Evolutionary conservation across 306 rosid species (phyloP).

Genomic region (Rosa rugosa): DNA sequence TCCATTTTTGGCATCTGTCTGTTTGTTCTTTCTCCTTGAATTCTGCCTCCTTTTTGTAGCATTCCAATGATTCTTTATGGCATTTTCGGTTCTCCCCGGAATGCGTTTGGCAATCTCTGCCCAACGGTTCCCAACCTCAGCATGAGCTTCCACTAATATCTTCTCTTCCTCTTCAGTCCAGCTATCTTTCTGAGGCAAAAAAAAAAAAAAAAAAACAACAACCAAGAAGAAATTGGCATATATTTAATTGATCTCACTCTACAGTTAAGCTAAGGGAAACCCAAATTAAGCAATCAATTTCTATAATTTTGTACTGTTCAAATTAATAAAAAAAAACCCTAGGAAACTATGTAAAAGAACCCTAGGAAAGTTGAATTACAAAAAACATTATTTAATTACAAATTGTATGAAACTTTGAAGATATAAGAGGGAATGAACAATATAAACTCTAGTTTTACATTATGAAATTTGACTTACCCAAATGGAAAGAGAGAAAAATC

Average conservation of each 20-base stretch:
- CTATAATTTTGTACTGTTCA: not conserved
- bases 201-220: not conserved
- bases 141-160: conserved; percentile 61
- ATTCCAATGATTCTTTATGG: conserved; percentile 95
- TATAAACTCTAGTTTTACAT: not conserved
- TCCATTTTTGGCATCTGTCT: conserved; percentile 19
- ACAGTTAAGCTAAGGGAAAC: not conserved
- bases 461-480: not conserved
- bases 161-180: conserved; percentile 86
- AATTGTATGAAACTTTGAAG: not conserved
- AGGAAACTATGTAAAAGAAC: not conserved
- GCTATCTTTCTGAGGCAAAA: conserved; percentile 55
- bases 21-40: conserved; percentile 69
- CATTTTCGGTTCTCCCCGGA: conserved; percentile 80
- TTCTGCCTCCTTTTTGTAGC: conserved; percentile 87
- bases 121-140: conserved; percentile 73
- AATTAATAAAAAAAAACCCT: not conserved
- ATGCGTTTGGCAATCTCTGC: conserved; percentile 80
- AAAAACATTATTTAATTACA: not conserved
- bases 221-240: not conserved
- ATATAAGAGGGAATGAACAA: not conserved
- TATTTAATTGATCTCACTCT: not conserved
- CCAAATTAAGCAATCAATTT: not conserved
- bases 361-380: not conserved
- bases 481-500: conserved; percentile 8